Evolutionary conservation across 2,329 filamentous ascomycete species (phyloP), one percentile per base, ranked within the genome.

Genomic region (Achaetomium macrosporum): DNA sequence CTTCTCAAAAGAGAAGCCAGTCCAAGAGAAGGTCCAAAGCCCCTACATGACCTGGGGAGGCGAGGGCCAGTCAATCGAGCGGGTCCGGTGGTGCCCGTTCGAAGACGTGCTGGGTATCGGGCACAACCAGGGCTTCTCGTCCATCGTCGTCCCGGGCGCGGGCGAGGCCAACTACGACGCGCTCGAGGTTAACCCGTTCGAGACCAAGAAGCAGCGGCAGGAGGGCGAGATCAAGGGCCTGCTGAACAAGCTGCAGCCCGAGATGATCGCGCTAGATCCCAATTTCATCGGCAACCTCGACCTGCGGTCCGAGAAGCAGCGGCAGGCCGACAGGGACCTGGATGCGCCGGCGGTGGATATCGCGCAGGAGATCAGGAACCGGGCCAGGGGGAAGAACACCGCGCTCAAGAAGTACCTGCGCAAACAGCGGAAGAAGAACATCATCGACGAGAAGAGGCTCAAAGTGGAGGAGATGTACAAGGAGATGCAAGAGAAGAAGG

Each of bases 141-240:
- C 87, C 51, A 82, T 96, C 65, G 82, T 99, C 61, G 83, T 97
- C 2, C 93, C 93, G 8, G 93, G 93, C 44, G 88, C 92, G n/a
- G 93, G 93, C 57, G 93, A 99, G 70, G 84, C 93, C 67, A 97
- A 97, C 78, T 96, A 88, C 68, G 93, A 99, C 69, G 88, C 90
- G 2, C 76, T 96, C 50, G 93, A 99, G 70, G 78, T 85, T 62
- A 99, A 99, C 75, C 93, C 93, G 33, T 97, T 92, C 78, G 93
- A 97, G 73, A 96, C 87, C 49, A 79, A 77, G 64, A 95, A 93
- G 73, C 91, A 97, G 73, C 83, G 93, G 64, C 91, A 95, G 70
- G 93, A 99, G 71, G 79, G 81, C 47, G 93, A 99, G 71, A 90
- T 99, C 68, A 90, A 88, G 74, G 77, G 81, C 12, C 77, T 99